Evolutionary conservation across 805 yeast genomes (phyloP).

Genomic region (Barnettozyma salicaria): DNA sequence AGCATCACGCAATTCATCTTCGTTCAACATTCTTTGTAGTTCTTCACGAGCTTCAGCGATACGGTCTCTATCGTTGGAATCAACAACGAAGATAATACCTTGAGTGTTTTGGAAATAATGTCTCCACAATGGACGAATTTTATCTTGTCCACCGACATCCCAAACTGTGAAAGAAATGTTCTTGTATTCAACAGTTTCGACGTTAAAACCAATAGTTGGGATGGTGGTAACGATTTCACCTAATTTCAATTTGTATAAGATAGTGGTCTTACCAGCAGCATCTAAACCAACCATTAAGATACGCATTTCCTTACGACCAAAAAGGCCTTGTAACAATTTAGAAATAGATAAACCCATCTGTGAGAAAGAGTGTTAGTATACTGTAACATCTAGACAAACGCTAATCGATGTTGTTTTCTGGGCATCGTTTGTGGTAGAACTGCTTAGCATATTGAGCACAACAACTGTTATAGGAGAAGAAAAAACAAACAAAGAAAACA

Average conservation of each 20-base stretch:
- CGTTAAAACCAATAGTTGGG: slow-evolving; percentile 96
- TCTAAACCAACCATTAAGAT: slow-evolving; percentile 97
- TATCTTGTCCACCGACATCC: slow-evolving; percentile 99
- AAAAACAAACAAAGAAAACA: too few relatives aligned
- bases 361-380: slow-evolving; percentile 11
- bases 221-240: slow-evolving; percentile 96
- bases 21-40: slow-evolving; percentile 96
- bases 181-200: slow-evolving; percentile 95
- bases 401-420: too few relatives aligned
- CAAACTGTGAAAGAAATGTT: slow-evolving; percentile 95
- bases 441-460: too few relatives aligned
- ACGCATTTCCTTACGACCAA: slow-evolving; percentile 98
- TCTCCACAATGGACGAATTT: slow-evolving; percentile 98
- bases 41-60: slow-evolving; percentile 97
- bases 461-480: too few relatives aligned
- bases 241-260: slow-evolving; percentile 86
- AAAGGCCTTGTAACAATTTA: slow-evolving; percentile 88
- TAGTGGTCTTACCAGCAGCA: slow-evolving; percentile 98
- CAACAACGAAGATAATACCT: slow-evolving; percentile 96
- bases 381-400: too few relatives aligned
- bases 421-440: too few relatives aligned
- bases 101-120: slow-evolving; percentile 98
- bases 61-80: slow-evolving; percentile 97
- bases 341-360: slow-evolving; percentile 94
- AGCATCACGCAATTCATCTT: slow-evolving; percentile 96